Evolutionary conservation across 306 rosid genomes (phyloP), one percentile per base, ranked within the genome.

Genomic region (Quercus ilex): DNA sequence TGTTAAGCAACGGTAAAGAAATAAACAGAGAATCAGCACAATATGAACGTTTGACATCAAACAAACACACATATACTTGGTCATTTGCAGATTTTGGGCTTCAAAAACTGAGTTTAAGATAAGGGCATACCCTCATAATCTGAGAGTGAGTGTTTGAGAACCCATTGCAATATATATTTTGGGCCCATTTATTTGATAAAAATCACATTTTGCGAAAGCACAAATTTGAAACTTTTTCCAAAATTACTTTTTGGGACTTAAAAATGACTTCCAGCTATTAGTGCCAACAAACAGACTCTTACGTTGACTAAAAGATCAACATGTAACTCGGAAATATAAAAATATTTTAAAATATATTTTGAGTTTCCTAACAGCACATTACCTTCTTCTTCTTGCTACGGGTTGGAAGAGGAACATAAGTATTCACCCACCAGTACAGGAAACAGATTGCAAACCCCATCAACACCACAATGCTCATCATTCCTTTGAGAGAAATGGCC

Each of bases 331-430:
- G 69, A 12, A 70, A 41, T 41, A 41, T 41, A 41, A 41, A 70
- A 23, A 56, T n/a, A 78, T 55, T 41, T 41, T 2, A 57, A 69
- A 77, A 31, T 56, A 35, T 14, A 41, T 41, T 41, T 9, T 41
- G 46, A 17, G 25, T 19, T 31, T 70, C 21, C 57, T 57, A 21
- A 43, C 41, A 73, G 55, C 75, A 67, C 53, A 67, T 58, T 91
- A 94, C 98, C 97, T 92, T 94, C 92, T 92, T 94, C 92, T 91
- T 94, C 83, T 73, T 91, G 77, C 99, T 92, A 52, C 99, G 94
- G 80, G 90, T 85, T 35, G 97, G 99, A 84, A 91, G 97, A 80
- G 99, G 88, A 65, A 88, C 95, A 60, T 38, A 90, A 19, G 18
- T 71, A 72, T 94, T 94, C 83, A 90, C 96, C 97, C 97, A 94